Evolutionary conservation across 768 basidiomycete species (phyloP).

Genomic region (Leccinum disarticulatum): DNA sequence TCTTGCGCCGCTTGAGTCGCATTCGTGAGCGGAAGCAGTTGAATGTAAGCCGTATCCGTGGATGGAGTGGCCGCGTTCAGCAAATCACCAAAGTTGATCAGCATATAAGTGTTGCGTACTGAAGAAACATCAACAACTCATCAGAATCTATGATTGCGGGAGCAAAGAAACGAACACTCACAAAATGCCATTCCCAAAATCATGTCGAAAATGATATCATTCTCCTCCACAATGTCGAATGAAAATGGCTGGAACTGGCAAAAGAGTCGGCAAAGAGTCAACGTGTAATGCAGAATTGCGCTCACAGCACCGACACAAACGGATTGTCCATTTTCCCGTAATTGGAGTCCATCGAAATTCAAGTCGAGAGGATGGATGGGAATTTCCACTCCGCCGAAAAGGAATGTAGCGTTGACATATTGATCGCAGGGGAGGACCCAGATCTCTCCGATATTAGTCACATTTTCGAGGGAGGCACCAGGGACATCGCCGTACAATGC

Average conservation of each 20-base stretch:
- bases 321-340: conserved; percentile 21
- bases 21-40: conserved; percentile 58
- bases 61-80: conserved; percentile 40
- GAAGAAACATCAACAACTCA: background rate
- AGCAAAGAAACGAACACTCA: conserved; percentile 33
- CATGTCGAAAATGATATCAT: conserved; percentile 47
- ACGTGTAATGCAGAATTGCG: background rate
- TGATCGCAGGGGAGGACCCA: conserved; percentile 66
- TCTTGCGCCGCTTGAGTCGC: conserved; percentile 37
- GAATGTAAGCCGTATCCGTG: conserved; percentile 54
- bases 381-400: conserved; percentile 53
- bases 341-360: conserved; percentile 28
- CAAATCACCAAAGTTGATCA: conserved; percentile 67
- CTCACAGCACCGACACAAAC: conserved; percentile 48
- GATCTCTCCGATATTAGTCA: conserved; percentile 41
- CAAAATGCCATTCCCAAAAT: conserved; percentile 75
- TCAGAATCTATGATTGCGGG: background rate
- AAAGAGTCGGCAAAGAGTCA: background rate
- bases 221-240: conserved; percentile 37
- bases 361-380: conserved; percentile 71
- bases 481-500: conserved; percentile 58
- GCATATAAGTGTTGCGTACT: conserved; percentile 67
- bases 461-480: conserved; percentile 49
- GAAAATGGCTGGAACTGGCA: conserved; percentile 68
- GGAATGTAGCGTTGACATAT: conserved; percentile 65